Evolutionary conservation across 495 filamentous ascomycete species (phyloP).

Genomic region (Penicillium roqueforti): DNA sequence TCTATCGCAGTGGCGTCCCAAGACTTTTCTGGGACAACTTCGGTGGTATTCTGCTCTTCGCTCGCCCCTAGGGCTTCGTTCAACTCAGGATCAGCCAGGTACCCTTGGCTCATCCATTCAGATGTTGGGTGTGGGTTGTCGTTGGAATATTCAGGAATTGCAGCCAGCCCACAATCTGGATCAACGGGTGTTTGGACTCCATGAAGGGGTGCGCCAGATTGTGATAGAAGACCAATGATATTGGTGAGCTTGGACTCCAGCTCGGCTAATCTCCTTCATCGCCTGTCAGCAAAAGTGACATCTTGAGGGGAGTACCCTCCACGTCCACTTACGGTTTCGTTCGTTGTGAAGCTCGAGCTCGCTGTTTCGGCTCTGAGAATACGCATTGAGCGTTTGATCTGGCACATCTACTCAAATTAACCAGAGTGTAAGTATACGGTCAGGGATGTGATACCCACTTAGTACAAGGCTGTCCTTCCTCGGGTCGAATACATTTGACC

Average conservation of each 20-base stretch:
- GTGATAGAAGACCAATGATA: slow-evolving; percentile 15
- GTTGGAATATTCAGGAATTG: slow-evolving; percentile 1
- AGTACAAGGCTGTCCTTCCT: slow-evolving; percentile 12
- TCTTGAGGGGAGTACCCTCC: neutral
- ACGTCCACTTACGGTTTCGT: slow-evolving; percentile 13
- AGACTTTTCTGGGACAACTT: neutral
- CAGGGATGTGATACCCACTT: slow-evolving; percentile 11
- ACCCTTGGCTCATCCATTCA: slow-evolving; percentile 8
- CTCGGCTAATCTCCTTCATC: slow-evolving; percentile 11
- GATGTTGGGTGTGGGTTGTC: slow-evolving; percentile 4
- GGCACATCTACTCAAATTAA: slow-evolving; percentile 17
- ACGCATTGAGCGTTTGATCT: slow-evolving; percentile 17
- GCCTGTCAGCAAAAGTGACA: slow-evolving; percentile 3
- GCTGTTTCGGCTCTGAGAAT: slow-evolving; percentile 14
- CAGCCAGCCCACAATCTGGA: neutral
- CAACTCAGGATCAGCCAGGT: neutral
- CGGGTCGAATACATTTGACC: slow-evolving; percentile 17
- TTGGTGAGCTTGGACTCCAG: slow-evolving; percentile 16
- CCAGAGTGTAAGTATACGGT: neutral
- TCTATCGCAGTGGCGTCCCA: neutral
- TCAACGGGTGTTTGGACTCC: neutral
- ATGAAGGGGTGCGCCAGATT: slow-evolving; percentile 4
- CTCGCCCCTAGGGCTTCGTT: neutral
- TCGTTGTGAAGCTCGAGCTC: slow-evolving; percentile 9
- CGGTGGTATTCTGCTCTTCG: neutral